Conservation (phyloP, 1,139 yeast species). For the Candida sp. region DNA sequence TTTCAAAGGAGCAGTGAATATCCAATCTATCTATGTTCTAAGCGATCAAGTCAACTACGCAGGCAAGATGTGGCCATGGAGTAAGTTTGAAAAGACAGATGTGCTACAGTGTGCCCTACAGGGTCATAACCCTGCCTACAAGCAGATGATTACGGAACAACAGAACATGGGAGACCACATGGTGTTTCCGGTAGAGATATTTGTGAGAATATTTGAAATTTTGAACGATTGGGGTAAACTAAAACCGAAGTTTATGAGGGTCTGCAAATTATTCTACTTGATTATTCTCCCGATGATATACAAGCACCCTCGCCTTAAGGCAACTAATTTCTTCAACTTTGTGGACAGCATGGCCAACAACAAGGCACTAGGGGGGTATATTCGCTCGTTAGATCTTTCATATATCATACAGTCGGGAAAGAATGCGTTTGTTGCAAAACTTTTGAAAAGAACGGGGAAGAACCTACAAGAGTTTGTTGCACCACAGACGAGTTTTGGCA, state of each 20-base stretch:
- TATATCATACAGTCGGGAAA: conserved; percentile 91
- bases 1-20: conserved; percentile 32
- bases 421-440: conserved; percentile 85
- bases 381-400: conserved; percentile 68
- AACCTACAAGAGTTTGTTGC: conserved; percentile 75
- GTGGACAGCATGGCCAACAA: conserved; percentile 66
- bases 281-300: conserved; percentile 69
- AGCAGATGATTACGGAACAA: conserved; percentile 17
- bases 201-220: conserved; percentile 53
- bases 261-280: conserved; percentile 64
- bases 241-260: conserved; percentile 57
- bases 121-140: conserved; percentile 20
- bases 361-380: conserved; percentile 46
- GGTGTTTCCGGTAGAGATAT: conserved; percentile 63
- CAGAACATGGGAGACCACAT: conserved; percentile 20
- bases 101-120: conserved; percentile 39
- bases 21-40: conserved; percentile 41
- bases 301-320: conserved; percentile 60
- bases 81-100: conserved; percentile 51
- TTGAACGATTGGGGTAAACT: conserved; percentile 37
- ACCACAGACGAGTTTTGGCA: conserved; percentile 95
- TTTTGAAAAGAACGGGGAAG: conserved; percentile 74
- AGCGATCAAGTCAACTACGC: conserved; percentile 23
- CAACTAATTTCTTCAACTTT: conserved; percentile 72
- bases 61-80: conserved; percentile 45